A percentile compares a stretch with the other conserved stretches of the same genome.
These are phyloP conservation scores for Chimonanthus salicifolius DNA, from an alignment of 164 flowering plant species.

Conservation along the genomic window DNA sequence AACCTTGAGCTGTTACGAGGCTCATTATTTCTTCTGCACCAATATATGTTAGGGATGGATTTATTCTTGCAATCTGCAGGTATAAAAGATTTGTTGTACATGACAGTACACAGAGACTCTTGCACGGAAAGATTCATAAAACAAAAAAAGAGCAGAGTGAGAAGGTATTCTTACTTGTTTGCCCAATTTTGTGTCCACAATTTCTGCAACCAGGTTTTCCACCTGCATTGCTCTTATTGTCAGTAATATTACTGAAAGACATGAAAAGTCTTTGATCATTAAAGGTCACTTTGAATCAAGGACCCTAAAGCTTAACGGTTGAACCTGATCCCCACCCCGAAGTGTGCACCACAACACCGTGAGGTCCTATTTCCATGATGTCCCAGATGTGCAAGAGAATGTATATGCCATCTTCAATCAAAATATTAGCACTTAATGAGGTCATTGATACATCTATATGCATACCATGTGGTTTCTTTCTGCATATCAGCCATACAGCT, in stretches of 20 bases:
- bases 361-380: too few species aligned
- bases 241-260: not conserved
- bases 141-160: not conserved
- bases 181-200: constrained; percentile 87
- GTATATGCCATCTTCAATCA: too few species aligned
- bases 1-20: constrained; percentile 98
- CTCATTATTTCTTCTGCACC: constrained; percentile 98
- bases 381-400: too few species aligned
- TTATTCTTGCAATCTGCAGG: constrained; percentile 67
- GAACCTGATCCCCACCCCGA: too few species aligned
- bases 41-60: constrained; percentile 79
- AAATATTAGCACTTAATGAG: too few species aligned
- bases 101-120: not conserved
- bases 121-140: not conserved
- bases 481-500: too few species aligned
- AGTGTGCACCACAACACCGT: too few species aligned
- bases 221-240: constrained; percentile 42
- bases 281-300: too few species aligned
- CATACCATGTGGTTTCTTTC: too few species aligned
- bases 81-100: not conserved
- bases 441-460: too few species aligned
- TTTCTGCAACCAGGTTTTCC: constrained; percentile 90
- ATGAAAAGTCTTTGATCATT: too few species aligned
- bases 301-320: too few species aligned
- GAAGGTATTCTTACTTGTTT: constrained; percentile 63